phyloP scores from a whole-genome alignment of 805 yeast species.

The Saccharomyces paradoxus region DNA sequence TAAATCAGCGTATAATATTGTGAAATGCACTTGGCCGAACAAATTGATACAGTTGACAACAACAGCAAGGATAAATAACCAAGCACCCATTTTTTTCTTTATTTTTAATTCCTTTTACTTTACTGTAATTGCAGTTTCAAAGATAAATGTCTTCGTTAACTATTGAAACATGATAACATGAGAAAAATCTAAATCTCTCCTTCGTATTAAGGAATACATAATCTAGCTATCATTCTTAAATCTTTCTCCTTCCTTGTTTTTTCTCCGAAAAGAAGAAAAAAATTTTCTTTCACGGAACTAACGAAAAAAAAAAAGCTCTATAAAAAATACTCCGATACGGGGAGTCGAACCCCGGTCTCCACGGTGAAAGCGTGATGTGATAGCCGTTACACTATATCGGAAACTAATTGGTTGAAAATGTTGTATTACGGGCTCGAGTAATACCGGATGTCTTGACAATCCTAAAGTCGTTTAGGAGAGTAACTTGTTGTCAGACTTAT shows the following conservation, averaged over 20 bases:
- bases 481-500: too few species aligned
- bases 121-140: neutral
- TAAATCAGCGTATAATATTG: conserved; percentile 87
- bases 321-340: neutral
- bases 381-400: neutral
- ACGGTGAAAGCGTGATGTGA: neutral
- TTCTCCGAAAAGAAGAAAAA: neutral
- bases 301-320: neutral
- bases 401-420: neutral
- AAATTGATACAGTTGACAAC: conserved; percentile 75
- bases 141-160: neutral
- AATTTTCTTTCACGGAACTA: neutral
- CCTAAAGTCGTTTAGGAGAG: too few species aligned
- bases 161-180: neutral
- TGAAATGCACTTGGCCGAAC: conserved; percentile 86
- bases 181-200: neutral
- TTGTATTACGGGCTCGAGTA: too few species aligned
- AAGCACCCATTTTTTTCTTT: neutral
- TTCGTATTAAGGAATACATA: neutral
- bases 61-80: conserved; percentile 57
- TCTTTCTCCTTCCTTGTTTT: neutral
- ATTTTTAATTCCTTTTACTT: neutral
- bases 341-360: neutral
- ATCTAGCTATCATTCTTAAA: neutral
- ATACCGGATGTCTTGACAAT: too few species aligned